Evolutionary conservation across 2,329 filamentous ascomycete genomes (phyloP).

Genomic region (Aureobasidium namibiae): DNA sequence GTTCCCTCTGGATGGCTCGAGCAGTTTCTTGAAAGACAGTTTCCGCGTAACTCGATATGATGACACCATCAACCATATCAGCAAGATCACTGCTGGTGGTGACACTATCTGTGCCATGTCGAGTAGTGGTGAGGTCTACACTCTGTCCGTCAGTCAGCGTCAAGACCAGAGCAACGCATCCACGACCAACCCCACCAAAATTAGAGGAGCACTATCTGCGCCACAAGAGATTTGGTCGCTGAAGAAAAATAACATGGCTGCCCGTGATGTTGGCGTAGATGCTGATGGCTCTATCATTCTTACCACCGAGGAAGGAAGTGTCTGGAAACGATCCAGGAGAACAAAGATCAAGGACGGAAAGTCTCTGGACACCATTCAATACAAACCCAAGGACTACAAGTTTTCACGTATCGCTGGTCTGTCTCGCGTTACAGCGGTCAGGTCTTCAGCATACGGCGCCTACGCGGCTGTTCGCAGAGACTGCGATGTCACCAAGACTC

Average conservation of each 20-base stretch:
- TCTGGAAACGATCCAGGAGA: constrained; percentile 82
- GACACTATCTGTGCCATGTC: constrained; percentile 89
- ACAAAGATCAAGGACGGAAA: constrained; percentile 65
- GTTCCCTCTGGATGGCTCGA: constrained; percentile 69
- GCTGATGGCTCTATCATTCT: constrained; percentile 93
- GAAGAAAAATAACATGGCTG: constrained; percentile 74
- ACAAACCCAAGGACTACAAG: constrained; percentile 81
- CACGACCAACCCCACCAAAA: constrained; percentile 88
- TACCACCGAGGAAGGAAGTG: constrained; percentile 82
- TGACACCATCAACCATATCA: constrained; percentile 57
- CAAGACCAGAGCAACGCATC: constrained; percentile 62
- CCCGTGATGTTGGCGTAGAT: constrained; percentile 76
- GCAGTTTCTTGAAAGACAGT: constrained; percentile 58
- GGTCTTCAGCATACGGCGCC: constrained; percentile 81
- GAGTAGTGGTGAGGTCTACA: constrained; percentile 78
- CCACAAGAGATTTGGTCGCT: constrained; percentile 84
- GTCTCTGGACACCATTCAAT: constrained; percentile 41
- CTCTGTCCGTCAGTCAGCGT: constrained; percentile 61
- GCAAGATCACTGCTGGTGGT: constrained; percentile 72
- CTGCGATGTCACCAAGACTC: constrained; percentile 67
- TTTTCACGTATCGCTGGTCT: constrained; percentile 85
- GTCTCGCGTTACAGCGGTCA: constrained; percentile 73
- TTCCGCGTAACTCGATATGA: constrained; percentile 60
- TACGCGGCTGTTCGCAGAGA: constrained; percentile 84
- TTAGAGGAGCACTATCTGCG: constrained; percentile 68